These are phyloP conservation scores for Sugiyamaella floridensis DNA, from an alignment of 805 yeast species.

Conservation along the genomic window DNA sequence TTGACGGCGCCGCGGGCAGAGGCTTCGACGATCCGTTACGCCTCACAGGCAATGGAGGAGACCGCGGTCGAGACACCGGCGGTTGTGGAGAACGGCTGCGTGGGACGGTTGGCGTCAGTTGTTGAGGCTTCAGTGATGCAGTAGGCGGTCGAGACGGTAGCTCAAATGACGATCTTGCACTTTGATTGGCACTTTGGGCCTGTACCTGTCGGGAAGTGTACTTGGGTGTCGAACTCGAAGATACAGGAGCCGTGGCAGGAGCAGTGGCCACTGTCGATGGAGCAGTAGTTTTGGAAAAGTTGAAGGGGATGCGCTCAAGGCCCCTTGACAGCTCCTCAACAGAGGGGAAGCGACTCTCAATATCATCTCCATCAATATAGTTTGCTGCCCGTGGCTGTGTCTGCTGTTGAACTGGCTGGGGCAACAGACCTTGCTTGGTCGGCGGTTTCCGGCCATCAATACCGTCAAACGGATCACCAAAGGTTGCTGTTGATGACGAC, in stretches of 20 bases:
- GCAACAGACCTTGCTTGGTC: neutral
- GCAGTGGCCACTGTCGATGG: neutral
- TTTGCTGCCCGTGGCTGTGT: neutral
- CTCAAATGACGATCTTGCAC: neutral
- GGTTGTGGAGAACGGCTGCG: neutral
- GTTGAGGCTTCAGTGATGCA: neutral
- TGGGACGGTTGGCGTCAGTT: neutral
- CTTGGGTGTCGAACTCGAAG: neutral
- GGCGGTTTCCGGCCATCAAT: constrained; percentile 3
- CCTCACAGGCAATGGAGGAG: neutral
- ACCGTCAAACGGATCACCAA: constrained; percentile 17
- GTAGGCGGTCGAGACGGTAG: neutral
- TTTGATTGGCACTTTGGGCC: neutral
- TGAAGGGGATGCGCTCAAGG: constrained; percentile 15
- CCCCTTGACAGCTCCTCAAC: constrained; percentile 28
- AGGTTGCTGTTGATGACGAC: neutral
- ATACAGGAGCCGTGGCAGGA: constrained; percentile 4
- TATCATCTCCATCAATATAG: constrained; percentile 7
- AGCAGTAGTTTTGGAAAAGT: constrained; percentile 6
- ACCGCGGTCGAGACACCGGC: neutral
- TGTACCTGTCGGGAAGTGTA: neutral
- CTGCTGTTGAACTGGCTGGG: neutral
- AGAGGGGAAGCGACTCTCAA: constrained; percentile 27
- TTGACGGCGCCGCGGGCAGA: neutral
- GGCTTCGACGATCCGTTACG: neutral